Evolutionary conservation across 768 basidiomycete species (phyloP).

Genomic region (Boletales sp.): DNA sequence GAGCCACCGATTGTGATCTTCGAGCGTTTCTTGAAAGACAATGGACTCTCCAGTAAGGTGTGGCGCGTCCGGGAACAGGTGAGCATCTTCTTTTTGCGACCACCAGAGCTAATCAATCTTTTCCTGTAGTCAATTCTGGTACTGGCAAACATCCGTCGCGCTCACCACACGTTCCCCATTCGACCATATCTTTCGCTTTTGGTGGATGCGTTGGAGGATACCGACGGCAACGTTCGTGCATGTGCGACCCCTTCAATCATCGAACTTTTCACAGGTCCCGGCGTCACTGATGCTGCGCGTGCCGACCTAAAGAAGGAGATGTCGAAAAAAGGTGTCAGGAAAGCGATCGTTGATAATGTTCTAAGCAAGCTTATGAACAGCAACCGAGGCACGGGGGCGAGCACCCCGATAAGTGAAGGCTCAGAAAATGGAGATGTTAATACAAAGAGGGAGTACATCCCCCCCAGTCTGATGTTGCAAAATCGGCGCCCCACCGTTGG

Average conservation of each 20-base stretch:
- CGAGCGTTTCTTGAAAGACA: conserved; percentile 69
- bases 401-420: conserved; percentile 50
- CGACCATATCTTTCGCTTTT: conserved; percentile 75
- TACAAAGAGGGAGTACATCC: conserved; percentile 57
- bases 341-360: conserved; percentile 81
- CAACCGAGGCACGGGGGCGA: conserved; percentile 38
- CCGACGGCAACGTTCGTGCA: conserved; percentile 86
- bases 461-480: conserved; percentile 66
- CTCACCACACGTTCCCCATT: conserved; percentile 72
- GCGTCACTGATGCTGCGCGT: conserved; percentile 80
- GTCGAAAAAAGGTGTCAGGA: conserved; percentile 79
- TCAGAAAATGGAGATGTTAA: conserved; percentile 48
- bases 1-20: conserved; percentile 70
- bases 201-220: conserved; percentile 86
- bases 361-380: conserved; percentile 57
- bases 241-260: conserved; percentile 78
- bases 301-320: conserved; percentile 93
- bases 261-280: conserved; percentile 79
- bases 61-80: conserved; percentile 88
- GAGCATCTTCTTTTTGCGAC: conserved; percentile 20
- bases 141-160: conserved; percentile 69
- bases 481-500: conserved; percentile 47
- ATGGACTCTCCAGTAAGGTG: conserved; percentile 74
- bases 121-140: conserved; percentile 53
- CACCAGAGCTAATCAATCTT: not conserved